Percentiles rank a stretch among this genome's conserved stretches.
Evolutionary conservation across 495 filamentous ascomycete species (phyloP).

Genomic region (Xylaria cubensis): DNA sequence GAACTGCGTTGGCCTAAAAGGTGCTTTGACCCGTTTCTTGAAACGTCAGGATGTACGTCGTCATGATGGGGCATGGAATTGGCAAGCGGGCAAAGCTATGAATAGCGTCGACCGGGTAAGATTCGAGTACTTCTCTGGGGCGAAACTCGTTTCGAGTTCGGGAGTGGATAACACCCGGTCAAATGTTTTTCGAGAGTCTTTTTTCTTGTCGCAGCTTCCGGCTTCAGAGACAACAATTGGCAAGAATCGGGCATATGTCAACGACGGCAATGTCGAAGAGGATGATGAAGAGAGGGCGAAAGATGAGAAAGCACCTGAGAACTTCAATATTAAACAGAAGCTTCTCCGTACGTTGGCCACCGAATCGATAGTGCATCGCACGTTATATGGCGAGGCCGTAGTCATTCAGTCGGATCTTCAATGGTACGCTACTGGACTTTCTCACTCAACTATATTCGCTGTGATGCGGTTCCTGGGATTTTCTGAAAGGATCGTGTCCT

Average conservation of each 20-base stretch:
- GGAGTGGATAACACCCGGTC: not conserved
- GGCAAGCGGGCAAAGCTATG: not conserved
- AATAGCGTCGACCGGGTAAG: conserved; percentile 1
- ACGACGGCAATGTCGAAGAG: conserved; percentile 37
- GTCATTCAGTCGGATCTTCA: conserved; percentile 69
- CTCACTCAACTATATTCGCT: conserved; percentile 64
- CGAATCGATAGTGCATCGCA: conserved; percentile 63
- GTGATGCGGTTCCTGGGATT: conserved; percentile 69
- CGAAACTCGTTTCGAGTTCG: not conserved
- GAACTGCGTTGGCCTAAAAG: conserved; percentile 61
- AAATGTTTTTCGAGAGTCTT: conserved; percentile 28
- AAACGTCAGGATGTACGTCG: not conserved
- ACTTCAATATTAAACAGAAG: conserved; percentile 57
- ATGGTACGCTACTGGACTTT: conserved; percentile 66
- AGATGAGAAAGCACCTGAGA: conserved; percentile 17
- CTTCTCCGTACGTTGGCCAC: conserved; percentile 65
- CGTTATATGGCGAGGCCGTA: conserved; percentile 61
- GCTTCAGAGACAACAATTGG: conserved; percentile 47
- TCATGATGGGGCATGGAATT: conserved; percentile 10
- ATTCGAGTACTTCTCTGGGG: conserved; percentile 11
- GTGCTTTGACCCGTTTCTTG: conserved; percentile 39
- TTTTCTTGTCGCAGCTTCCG: conserved; percentile 59
- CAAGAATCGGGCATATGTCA: conserved; percentile 11
- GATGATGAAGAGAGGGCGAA: conserved; percentile 32
- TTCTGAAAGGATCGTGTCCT: conserved; percentile 62